phyloP scores from a whole-genome alignment of 441 rosid genomes.

The Mallotus japonicus region DNA sequence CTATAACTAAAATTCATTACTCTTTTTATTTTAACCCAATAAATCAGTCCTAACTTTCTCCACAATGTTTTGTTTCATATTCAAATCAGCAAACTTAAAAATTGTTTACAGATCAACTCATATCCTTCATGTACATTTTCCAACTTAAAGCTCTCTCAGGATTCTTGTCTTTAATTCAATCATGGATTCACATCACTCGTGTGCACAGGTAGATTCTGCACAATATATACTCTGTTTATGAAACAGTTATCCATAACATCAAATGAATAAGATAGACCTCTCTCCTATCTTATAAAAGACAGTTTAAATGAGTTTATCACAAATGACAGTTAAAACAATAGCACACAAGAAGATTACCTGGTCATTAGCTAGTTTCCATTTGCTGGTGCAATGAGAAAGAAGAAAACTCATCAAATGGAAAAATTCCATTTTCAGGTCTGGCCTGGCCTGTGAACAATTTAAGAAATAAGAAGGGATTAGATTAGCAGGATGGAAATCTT shows the following conservation, averaged over 20 bases:
- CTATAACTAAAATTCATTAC: neutral
- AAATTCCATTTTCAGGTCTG: slow-evolving; percentile 75
- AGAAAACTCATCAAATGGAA: slow-evolving; percentile 79
- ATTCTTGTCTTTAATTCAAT: neutral
- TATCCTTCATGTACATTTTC: slow-evolving; percentile 3
- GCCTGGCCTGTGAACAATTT: slow-evolving; percentile 55
- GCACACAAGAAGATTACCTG: slow-evolving; percentile 41
- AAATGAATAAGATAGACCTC: neutral
- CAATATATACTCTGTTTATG: neutral
- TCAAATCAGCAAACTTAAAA: neutral
- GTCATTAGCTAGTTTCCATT: slow-evolving; percentile 66
- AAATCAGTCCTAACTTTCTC: neutral
- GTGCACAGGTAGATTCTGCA: neutral
- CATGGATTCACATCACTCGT: neutral
- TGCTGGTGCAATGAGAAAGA: slow-evolving; percentile 72
- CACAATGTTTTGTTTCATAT: slow-evolving; percentile 2
- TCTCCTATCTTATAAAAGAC: neutral
- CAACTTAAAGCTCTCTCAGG: neutral
- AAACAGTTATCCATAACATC: neutral
- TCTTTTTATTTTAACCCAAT: neutral
- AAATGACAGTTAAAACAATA: neutral
- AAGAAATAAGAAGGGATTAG: slow-evolving; percentile 8
- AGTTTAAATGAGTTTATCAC: neutral
- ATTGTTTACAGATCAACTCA: neutral
- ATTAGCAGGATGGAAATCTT: neutral